Evolutionary conservation across 495 filamentous ascomycete genomes (phyloP), one percentile per base, ranked within the genome.

Genomic region (Parathielavia appendiculata): DNA sequence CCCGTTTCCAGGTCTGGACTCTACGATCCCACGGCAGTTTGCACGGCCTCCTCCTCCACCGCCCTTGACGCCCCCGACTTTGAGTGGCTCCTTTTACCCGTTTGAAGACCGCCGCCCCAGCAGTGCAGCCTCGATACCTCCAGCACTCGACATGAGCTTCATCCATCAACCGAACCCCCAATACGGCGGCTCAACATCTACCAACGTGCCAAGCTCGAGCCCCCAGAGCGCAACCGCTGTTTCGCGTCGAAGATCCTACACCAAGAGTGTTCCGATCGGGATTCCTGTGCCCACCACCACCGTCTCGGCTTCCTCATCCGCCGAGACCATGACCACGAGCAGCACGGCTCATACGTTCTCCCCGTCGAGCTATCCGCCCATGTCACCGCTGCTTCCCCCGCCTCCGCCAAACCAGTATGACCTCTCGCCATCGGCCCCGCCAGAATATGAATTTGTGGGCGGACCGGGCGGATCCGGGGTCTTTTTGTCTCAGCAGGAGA

Each of bases 311-410:
- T 60, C 60, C 0, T 64, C 60, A 8, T 62, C 63, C 1, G 20
- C 51, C n/a, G 62, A 61, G 26, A 61, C 66, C 20, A 61, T 65
- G 34, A 57, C 68, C 0, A 58, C 63, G 5, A 51, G 43, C 12
- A 50, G 40, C 1, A 55, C 56, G 0, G 51, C 54, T 0, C n/a
- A 30, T 16, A 36, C 46, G 10, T 76, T 79, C 53, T 70, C 70
- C 4, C 71, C 74, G 2, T 74, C 74, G 13, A 78, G 75, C 48
- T 76, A 75, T 54, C 76, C 75, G 8, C 73, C 75, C 0, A 71
- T 72, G 6, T 73, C 65, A 14, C 75, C 73, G 6, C 66, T 71
- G 26, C 70, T 78, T 57, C 72, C 72, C 7, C 69, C 71, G 1
- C 69, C 72, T 14, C 71, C 71, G 3, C 69, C 68, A 0, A 61